A percentile compares a stretch with the other conserved stretches of the same genome.
Evolutionary conservation across 768 basidiomycete genomes (phyloP).

Genomic region (Podaxis pistillaris): DNA sequence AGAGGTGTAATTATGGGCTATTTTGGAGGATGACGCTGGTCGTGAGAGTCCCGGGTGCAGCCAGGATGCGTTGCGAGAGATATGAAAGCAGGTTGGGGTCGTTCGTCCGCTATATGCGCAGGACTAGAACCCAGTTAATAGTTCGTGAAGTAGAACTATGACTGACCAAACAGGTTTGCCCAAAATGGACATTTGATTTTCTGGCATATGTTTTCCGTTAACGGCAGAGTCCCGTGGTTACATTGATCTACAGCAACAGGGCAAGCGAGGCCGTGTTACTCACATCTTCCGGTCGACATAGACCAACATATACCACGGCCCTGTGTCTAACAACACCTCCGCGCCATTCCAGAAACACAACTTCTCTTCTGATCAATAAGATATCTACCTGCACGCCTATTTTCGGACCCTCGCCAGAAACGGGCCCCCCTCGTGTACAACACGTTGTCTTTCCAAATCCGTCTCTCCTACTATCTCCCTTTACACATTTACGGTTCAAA

Average conservation of each 20-base stretch:
- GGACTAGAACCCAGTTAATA: neutral
- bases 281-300: neutral
- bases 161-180: neutral
- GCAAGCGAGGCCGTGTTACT: neutral
- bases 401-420: neutral
- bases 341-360: slow-evolving; percentile 6
- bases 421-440: slow-evolving; percentile 14
- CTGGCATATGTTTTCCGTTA: neutral
- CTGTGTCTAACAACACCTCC: neutral
- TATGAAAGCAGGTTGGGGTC: neutral
- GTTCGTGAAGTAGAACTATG: neutral
- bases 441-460: slow-evolving; percentile 15
- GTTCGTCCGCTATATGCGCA: neutral
- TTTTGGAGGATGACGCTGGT: neutral
- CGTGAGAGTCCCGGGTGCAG: neutral
- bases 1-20: neutral
- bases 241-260: neutral
- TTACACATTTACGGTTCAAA: neutral
- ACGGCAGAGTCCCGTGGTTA: neutral
- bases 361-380: slow-evolving; percentile 13
- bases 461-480: slow-evolving; percentile 2
- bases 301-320: neutral
- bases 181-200: neutral
- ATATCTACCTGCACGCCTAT: neutral
- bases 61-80: neutral